Conservation (phyloP, 805 yeast species). For the Candida berthetii region DNA sequence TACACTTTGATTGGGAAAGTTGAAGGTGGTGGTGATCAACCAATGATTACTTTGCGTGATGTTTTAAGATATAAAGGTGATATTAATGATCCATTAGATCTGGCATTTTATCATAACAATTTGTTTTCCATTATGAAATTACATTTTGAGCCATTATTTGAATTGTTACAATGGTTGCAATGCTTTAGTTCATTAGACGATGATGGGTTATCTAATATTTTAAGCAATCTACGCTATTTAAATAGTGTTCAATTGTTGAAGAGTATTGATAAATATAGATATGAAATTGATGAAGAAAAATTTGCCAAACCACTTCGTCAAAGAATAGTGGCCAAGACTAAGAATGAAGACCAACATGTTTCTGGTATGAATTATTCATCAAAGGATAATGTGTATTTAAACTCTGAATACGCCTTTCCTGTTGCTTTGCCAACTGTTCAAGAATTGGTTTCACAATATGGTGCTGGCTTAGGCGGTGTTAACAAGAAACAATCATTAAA, state of each 20-base stretch:
- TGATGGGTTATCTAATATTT: conserved; percentile 51
- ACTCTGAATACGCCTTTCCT: conserved; percentile 45
- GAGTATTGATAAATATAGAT: conserved; percentile 68
- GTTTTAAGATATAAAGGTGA: conserved; percentile 14
- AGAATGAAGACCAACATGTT: conserved; percentile 7
- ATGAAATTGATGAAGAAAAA: conserved; percentile 76
- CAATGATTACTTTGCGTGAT: conserved; percentile 1
- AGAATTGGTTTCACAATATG: conserved; percentile 71
- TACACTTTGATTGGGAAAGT: conserved; percentile 26
- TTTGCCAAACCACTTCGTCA: conserved; percentile 33
- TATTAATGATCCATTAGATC: conserved; percentile 36
- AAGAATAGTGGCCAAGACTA: conserved; percentile 6
- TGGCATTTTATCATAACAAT: conserved; percentile 57
- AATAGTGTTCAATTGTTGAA: conserved; percentile 68
- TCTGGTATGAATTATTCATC: conserved; percentile 13
- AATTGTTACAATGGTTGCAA: conserved; percentile 87
- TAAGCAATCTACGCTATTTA: conserved; percentile 46
- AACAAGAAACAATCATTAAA: conserved; percentile 44
- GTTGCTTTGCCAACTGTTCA: conserved; percentile 65
- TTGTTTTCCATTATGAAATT: conserved; percentile 57
- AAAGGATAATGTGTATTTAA: conserved; percentile 33
- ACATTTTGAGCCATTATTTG: conserved; percentile 68
- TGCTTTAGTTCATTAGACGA: conserved; percentile 71
- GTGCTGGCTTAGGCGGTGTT: conserved; percentile 66
- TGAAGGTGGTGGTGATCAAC: not conserved